Evolutionary conservation across 2,329 filamentous ascomycete species (phyloP).

Genomic region (Arthrobotrys megalospora): DNA sequence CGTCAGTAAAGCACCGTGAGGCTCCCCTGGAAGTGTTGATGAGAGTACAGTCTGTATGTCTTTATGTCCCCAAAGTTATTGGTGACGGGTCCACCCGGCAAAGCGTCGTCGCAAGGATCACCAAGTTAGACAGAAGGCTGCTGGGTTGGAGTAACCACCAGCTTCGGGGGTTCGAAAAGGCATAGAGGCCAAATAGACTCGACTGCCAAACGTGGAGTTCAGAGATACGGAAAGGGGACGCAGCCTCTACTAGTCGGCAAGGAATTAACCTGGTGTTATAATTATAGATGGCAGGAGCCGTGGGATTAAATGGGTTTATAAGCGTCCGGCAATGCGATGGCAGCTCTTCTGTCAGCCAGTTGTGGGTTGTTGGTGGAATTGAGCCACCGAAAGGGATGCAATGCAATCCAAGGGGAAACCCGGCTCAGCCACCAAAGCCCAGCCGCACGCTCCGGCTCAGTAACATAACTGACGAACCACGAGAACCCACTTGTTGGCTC

Average conservation of each 20-base stretch:
- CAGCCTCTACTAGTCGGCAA: constrained; percentile 1
- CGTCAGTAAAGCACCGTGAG: background rate
- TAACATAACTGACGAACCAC: too few species aligned
- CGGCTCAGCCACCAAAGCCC: constrained; percentile 10
- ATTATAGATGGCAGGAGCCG: background rate
- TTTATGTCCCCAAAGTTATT: background rate
- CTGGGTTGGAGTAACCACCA: constrained; percentile 17
- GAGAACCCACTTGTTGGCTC: too few species aligned
- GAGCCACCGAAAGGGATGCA: background rate
- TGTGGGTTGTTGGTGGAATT: constrained; percentile 1
- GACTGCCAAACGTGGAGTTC: background rate
- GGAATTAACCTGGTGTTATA: constrained; percentile 2
- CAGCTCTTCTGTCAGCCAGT: constrained; percentile 21
- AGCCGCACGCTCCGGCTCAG: too few species aligned
- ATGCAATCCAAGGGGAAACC: background rate
- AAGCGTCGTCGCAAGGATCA: constrained; percentile 23
- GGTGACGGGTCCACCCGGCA: background rate
- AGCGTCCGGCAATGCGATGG: constrained; percentile 24
- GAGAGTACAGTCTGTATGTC: background rate
- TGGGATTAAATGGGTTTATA: constrained; percentile 26
- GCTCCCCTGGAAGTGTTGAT: background rate
- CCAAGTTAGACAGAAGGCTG: constrained; percentile 1
- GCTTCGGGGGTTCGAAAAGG: constrained; percentile 28
- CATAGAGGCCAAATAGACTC: constrained; percentile 25
- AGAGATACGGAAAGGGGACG: background rate